phyloP scores from a whole-genome alignment of 495 filamentous ascomycete genomes.

The Clavariopsis aquatica region DNA sequence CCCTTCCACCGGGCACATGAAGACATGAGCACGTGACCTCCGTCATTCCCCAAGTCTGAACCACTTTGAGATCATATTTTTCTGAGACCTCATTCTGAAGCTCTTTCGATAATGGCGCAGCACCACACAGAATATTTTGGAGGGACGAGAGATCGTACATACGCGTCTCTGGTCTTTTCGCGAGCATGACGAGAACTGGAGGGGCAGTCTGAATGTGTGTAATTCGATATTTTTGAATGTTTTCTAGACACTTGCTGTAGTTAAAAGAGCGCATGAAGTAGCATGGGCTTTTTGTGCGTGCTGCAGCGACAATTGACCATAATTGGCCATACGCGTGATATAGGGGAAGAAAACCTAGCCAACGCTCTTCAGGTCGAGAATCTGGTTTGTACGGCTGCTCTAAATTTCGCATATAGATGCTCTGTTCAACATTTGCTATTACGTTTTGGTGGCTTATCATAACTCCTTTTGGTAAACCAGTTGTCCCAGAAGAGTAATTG shows the following conservation, averaged over 20 bases:
- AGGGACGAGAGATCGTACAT: constrained; percentile 44
- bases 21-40: constrained; percentile 45
- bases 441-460: constrained; percentile 49
- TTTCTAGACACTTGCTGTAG: constrained; percentile 37
- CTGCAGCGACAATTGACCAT: constrained; percentile 43
- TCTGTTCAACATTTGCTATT: constrained; percentile 46
- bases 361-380: constrained; percentile 40
- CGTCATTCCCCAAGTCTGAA: constrained; percentile 48
- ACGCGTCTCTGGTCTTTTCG: constrained; percentile 45
- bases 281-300: constrained; percentile 37
- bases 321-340: constrained; percentile 54
- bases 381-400: constrained; percentile 32
- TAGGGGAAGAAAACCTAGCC: constrained; percentile 49
- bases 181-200: constrained; percentile 48
- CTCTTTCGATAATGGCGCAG: constrained; percentile 45
- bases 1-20: constrained; percentile 43
- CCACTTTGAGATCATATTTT: constrained; percentile 40
- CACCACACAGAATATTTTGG: constrained; percentile 46
- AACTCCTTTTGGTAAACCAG: constrained; percentile 49
- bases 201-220: constrained; percentile 48
- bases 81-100: constrained; percentile 47
- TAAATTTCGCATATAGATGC: constrained; percentile 44
- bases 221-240: constrained; percentile 43
- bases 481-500: constrained; percentile 54
- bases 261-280: constrained; percentile 47